Evolutionary conservation across 169 alveolate species (phyloP), one percentile per base, ranked within the genome.

Genomic region (Cryptosporidium xiaoi): DNA sequence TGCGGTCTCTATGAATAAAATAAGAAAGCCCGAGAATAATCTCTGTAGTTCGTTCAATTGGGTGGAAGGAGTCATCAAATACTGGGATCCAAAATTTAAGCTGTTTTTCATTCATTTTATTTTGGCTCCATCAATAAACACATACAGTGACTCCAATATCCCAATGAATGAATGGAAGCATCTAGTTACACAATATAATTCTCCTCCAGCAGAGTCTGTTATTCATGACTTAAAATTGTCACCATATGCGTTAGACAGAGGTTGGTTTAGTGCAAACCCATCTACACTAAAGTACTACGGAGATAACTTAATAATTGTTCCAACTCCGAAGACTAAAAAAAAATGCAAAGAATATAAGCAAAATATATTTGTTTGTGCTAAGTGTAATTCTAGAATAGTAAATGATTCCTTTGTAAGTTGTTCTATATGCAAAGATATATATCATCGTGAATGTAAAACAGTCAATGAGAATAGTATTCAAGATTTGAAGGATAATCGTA

Each of bases 201-300:
- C 77, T 27, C 71, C 71, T 10, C 77, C 87, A 24, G 87, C 87
- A 15, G 31, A 20, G 8, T 16, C 71, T 13, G n/a, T 33, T 5
- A 13, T 44, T 31, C 33, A 56, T 40, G 44, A 77, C 8, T 66
- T 77, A 36, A 31, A n/a, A 77, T 56, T 77, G 27, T 77, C 87
- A 20, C 87, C 87, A n/a, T 77, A 46, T 77, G 69, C 87, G 56
- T 58, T 77, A n/a, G 87, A 77, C 64, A 77, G 87, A 62, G 87
- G 87, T 7, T 77, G 87, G 87, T 77, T 77, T 60, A 64, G 64
- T 27, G 24, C 87, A 77, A 77, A 77, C 29, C 87, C 87, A 18
- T 58, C 64, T n/a, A 77, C 87, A 46, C 18, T 77, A 2, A 77
- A 36, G 27, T 27, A 56, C 8, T 77, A 77, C 40, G 48, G 13